Evolutionary conservation across 2,329 filamentous ascomycete species (phyloP), one percentile per base, ranked within the genome.

Genomic region (Pseudocercospora cruenta): DNA sequence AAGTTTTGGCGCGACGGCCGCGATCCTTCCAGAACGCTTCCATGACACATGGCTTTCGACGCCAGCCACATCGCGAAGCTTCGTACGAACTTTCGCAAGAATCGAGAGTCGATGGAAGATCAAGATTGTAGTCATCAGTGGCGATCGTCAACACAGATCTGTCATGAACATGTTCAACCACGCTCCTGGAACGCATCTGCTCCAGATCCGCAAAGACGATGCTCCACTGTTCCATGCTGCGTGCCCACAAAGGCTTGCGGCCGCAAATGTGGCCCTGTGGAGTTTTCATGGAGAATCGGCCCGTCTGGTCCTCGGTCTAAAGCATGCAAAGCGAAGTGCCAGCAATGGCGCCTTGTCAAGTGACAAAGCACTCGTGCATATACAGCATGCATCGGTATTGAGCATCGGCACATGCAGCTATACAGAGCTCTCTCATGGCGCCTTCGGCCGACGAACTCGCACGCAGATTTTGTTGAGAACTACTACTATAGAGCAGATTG

Each of bases 11-110:
- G 51, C 51, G 36, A 39, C 36, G 14, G n/a, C n/a, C 47, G 12
- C 19, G 3, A 39, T 39, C 43, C 58, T 51, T 60, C 58, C 58
- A 69, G 62, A 64, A 65, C 60, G 7, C 47, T 67, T 67, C 64
- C 21, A 65, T 31, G 28, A 31, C 28, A 31, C 28, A 31, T 31
- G 28, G 28, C 28, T 31, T 9, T 31, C 28, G 28, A 31, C 39
- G 39, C 39, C 39, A 24, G 19, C 45, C 45, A 49, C 51, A 22
- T 26, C 49, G 22, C 19, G 49, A 26, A 10, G 16, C 45, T 51
- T 58, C 31, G 51, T 47, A 28, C 57, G 57, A 59, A 39, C 14
- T 39, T 39, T n/a, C 36, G 36, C 36, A n/a, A 39, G n/a, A 39
- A 14, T 43, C 39, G 16, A 43, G 39, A 43, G 16, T 43, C 12